phyloP scores from a whole-genome alignment of 116 monocot genomes.

The Zostera marina region DNA sequence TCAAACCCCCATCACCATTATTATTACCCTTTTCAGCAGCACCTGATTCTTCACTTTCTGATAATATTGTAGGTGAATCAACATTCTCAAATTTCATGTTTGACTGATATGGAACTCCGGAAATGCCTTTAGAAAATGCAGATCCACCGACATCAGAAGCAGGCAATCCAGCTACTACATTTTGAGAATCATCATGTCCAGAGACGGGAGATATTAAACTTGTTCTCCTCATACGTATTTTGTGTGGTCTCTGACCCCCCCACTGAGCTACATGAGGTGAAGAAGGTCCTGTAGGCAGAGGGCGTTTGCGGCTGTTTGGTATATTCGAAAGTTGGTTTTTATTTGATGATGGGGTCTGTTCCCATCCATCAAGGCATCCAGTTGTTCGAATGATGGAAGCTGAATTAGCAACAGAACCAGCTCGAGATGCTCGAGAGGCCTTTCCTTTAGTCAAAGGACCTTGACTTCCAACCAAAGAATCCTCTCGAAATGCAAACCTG shows the following conservation, averaged over 20 bases:
- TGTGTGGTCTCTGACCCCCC: conserved; percentile 61
- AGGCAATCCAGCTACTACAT: conserved; percentile 25
- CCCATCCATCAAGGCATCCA: conserved; percentile 44
- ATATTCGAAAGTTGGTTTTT: conserved; percentile 26
- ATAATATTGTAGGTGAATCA: conserved; percentile 35
- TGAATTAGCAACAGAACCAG: conserved; percentile 34
- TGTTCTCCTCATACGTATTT: conserved; percentile 61
- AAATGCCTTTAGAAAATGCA: conserved; percentile 13
- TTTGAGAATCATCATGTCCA: conserved; percentile 41
- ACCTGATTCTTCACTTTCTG: conserved; percentile 72
- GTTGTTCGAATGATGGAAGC: conserved; percentile 25
- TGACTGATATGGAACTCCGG: conserved; percentile 14
- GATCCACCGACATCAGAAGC: conserved; percentile 19
- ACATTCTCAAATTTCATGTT: conserved; percentile 34
- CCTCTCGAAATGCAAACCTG: conserved; percentile 57
- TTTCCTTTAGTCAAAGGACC: conserved; percentile 47
- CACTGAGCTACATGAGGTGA: conserved; percentile 58
- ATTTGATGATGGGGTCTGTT: conserved; percentile 24
- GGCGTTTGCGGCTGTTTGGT: conserved; percentile 39
- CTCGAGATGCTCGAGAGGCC: conserved; percentile 46
- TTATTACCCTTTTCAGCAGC: conserved; percentile 25
- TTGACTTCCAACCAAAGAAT: conserved; percentile 37
- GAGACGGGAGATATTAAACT: conserved; percentile 61
- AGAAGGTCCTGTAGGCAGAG: conserved; percentile 32
- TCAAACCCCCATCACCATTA: conserved; percentile 29